Evolutionary conservation across 1,139 yeast genomes (phyloP), one percentile per base, ranked within the genome.

Genomic region (Scheffersomyces cryptocercus): DNA sequence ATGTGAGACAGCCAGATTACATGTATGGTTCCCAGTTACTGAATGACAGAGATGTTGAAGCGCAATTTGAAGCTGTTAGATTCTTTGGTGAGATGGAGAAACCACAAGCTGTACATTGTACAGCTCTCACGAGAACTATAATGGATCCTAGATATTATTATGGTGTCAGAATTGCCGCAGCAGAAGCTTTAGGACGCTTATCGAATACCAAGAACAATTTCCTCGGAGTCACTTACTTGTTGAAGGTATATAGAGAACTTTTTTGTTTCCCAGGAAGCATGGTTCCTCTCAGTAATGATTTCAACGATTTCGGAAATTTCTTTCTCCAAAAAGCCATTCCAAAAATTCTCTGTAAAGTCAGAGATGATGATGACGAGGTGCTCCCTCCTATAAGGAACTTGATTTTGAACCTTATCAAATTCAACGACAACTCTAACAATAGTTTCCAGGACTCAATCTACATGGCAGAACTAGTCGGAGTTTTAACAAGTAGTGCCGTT

Each of bases 41-140:
- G 54, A 95, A 89, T 61, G 99, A 95, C 65, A 72, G 97, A 50
- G 99, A 95, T 60, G 96, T 95, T 12, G 97, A 90, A 51, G 99
- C 99, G 0, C 99, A 95, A 59, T 70, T 81, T 42, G 97, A 90
- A 46, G 91, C 97, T 3, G 79, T 91, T 12, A 70, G 77, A 40
- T 88, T 80, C 62, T 91, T 89, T 63, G 84, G 84, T 7, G 77
- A 73, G 28, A 70, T 77, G 4, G 77, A 74, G 36, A 78, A 80
- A 46, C 88, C 91, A 0, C 62, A 59, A 14, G 71, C 81, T 0
- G 70, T 85, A 4, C 88, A 90, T 59, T 89, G 96, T 8, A 84
- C 96, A 0, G 79, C 88, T 20, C 68, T 95, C 35, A 71, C 89
- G 3, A 73, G 97, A 46, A 91, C 98, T 0, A 64, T 89, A 9